Evolutionary conservation across 345 rosid species (phyloP).

Genomic region (Populus simonii): DNA sequence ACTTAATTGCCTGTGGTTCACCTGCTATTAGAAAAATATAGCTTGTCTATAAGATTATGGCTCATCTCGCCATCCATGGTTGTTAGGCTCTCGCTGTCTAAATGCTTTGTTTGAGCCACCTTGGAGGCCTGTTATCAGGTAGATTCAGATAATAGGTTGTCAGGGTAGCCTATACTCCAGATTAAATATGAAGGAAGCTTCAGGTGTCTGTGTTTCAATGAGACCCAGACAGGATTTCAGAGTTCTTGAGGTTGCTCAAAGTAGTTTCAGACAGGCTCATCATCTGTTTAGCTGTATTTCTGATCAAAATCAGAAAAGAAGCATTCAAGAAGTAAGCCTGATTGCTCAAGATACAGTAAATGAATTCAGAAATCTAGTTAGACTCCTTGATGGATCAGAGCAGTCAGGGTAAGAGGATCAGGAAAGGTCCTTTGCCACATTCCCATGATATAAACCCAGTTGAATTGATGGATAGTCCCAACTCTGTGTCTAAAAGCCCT

Average conservation of each 20-base stretch:
- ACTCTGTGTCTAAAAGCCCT: not conserved
- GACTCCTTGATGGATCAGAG: slow-evolving; percentile 27
- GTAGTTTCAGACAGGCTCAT: slow-evolving; percentile 29
- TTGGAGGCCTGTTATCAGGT: not conserved
- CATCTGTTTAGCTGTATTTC: slow-evolving; percentile 28
- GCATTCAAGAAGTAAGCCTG: slow-evolving; percentile 26
- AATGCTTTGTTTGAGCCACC: not conserved
- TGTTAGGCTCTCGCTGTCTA: not conserved
- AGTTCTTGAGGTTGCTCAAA: slow-evolving; percentile 26
- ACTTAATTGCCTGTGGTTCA: not conserved
- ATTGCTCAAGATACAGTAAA: slow-evolving; percentile 23
- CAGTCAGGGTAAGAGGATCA: slow-evolving; percentile 29
- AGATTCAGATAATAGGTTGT: not conserved
- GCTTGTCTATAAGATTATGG: not conserved
- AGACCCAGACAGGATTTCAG: slow-evolving; percentile 24
- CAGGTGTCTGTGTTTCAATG: slow-evolving; percentile 19
- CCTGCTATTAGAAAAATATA: not conserved
- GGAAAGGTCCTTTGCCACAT: slow-evolving; percentile 32
- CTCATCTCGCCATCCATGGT: not conserved
- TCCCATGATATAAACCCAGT: slow-evolving; percentile 19
- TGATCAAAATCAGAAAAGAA: slow-evolving; percentile 23
- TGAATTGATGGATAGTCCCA: slow-evolving; percentile 25
- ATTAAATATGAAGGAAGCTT: slow-evolving; percentile 14
- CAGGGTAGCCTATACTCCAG: not conserved
- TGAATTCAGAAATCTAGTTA: slow-evolving; percentile 27